Conservation (phyloP, 2,329 filamentous ascomycete genomes). For the Colletotrichum tofieldiae region DNA sequence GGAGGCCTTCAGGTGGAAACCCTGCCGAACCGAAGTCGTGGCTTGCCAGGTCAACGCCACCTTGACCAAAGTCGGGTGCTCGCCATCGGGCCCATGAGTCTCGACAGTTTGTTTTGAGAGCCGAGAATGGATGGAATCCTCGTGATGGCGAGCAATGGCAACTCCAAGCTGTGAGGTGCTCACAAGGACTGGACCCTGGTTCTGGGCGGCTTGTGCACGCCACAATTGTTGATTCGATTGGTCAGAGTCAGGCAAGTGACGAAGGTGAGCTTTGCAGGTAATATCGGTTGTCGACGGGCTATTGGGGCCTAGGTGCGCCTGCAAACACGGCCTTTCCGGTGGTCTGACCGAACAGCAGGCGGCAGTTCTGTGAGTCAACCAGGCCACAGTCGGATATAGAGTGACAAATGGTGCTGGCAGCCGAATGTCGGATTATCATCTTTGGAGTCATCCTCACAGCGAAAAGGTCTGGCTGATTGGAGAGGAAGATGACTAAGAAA, state of each 20-base stretch:
- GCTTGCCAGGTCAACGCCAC: constrained; percentile 8
- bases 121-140: neutral
- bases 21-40: constrained; percentile 16
- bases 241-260: neutral
- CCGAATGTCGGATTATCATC: neutral
- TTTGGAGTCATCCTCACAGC: neutral
- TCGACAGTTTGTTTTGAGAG: neutral
- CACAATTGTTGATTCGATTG: neutral
- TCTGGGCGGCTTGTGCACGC: neutral
- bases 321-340: neutral
- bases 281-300: neutral
- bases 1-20: constrained; percentile 23
- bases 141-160: neutral
- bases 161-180: neutral
- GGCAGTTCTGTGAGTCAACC: neutral
- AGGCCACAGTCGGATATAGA: neutral
- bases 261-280: neutral
- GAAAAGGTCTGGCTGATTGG: neutral
- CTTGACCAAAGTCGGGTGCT: neutral
- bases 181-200: neutral
- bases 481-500: neutral
- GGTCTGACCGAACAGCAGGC: neutral
- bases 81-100: constrained; percentile 3
- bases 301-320: neutral
- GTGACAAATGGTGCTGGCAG: neutral